phyloP scores from a whole-genome alignment of 768 basidiomycete genomes.

The Rickenella mellea region DNA sequence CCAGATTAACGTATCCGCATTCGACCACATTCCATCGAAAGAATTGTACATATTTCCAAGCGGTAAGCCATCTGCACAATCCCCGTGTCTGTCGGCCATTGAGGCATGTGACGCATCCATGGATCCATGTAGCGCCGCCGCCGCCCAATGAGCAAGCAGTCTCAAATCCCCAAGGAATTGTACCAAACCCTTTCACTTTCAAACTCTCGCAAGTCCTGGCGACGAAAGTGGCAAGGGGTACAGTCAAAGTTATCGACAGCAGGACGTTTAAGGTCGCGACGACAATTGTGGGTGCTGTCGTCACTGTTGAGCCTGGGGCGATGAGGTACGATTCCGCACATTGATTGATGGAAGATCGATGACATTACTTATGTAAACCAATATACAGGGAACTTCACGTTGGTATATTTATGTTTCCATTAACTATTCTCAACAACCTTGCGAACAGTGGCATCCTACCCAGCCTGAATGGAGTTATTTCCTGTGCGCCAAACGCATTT shows the following conservation, averaged over 20 bases:
- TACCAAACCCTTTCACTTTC: slow-evolving; percentile 38
- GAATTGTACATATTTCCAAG: slow-evolving; percentile 47
- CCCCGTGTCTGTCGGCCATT: not conserved
- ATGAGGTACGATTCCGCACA: slow-evolving; percentile 29
- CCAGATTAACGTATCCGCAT: slow-evolving; percentile 27
- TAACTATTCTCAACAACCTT: not conserved
- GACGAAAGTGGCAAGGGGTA: slow-evolving; percentile 36
- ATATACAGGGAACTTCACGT: slow-evolving; percentile 50
- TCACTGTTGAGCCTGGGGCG: slow-evolving; percentile 48
- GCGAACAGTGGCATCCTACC: slow-evolving; percentile 56
- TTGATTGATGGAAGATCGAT: not conserved
- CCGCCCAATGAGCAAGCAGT: slow-evolving; percentile 25
- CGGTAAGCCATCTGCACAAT: slow-evolving; percentile 15
- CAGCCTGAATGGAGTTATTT: slow-evolving; percentile 57
- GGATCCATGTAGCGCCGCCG: slow-evolving; percentile 20
- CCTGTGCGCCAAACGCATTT: slow-evolving; percentile 31
- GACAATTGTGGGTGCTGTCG: slow-evolving; percentile 46
- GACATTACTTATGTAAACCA: not conserved
- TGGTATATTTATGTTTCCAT: slow-evolving; percentile 9
- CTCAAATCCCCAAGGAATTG: slow-evolving; percentile 32
- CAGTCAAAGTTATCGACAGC: slow-evolving; percentile 42
- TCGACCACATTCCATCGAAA: slow-evolving; percentile 32
- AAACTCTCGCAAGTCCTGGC: slow-evolving; percentile 34
- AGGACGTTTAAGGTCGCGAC: slow-evolving; percentile 41
- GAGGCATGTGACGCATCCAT: not conserved